Evolutionary conservation across 148 eudicot species (phyloP).

Genomic region (Oxyria digyna): DNA sequence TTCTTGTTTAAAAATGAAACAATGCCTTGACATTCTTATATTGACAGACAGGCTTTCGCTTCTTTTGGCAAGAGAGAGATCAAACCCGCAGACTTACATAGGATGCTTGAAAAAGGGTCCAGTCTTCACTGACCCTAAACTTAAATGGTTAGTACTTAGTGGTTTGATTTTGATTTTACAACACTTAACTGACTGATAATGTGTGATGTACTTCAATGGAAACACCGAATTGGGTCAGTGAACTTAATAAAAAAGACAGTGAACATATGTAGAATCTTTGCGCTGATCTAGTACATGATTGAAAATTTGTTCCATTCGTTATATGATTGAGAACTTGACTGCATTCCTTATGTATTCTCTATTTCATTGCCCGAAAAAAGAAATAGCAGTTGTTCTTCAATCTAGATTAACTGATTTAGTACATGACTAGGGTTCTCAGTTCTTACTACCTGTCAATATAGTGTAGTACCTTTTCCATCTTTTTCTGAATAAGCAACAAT

Average conservation of each 20-base stretch:
- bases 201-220: not conserved
- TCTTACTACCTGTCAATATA: too few species aligned
- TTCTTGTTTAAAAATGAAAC: not conserved
- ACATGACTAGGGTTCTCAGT: too few species aligned
- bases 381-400: not conserved
- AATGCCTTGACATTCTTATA: slow-evolving; percentile 4
- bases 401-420: not conserved
- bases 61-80: slow-evolving; percentile 77
- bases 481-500: too few species aligned
- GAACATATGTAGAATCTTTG: not conserved
- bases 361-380: not conserved
- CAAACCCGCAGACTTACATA: slow-evolving; percentile 77
- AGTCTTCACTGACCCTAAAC: slow-evolving; percentile 79
- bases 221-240: not conserved
- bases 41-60: slow-evolving; percentile 75
- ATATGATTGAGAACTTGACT: too few species aligned
- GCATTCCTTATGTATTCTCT: not conserved
- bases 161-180: not conserved
- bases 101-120: slow-evolving; percentile 99
- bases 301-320: not conserved
- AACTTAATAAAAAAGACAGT: not conserved
- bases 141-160: slow-evolving; percentile 95
- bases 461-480: too few species aligned
- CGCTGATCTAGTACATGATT: not conserved
- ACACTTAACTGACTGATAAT: not conserved